These are phyloP conservation scores for Dactylorhiza incarnata DNA, from an alignment of 106 monocot species.

Conservation along the genomic window DNA sequence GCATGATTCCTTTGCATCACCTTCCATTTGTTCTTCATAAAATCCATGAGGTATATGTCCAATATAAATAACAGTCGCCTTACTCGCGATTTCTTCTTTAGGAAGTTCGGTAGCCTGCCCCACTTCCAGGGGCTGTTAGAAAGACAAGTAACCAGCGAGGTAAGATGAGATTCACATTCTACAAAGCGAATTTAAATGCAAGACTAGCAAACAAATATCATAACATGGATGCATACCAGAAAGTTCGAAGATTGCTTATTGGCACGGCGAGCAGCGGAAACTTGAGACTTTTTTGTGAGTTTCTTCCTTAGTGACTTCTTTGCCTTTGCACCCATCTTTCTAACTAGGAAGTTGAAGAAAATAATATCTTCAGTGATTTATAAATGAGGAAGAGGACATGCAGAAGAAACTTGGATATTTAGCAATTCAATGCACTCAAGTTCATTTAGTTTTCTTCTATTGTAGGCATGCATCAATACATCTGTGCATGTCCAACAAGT, in stretches of 20 bases:
- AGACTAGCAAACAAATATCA: neutral
- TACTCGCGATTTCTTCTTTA: conserved; percentile 25
- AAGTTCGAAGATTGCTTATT: conserved; percentile 44
- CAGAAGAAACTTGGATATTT: neutral
- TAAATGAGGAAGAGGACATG: neutral
- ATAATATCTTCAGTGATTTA: neutral
- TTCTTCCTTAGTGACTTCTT: conserved; percentile 69
- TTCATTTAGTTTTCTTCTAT: no score
- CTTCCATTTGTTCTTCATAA: conserved; percentile 96
- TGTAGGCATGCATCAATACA: no score
- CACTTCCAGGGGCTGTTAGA: conserved; percentile 63
- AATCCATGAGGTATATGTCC: conserved; percentile 98
- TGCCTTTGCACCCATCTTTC: conserved; percentile 63
- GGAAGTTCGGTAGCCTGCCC: conserved; percentile 24
- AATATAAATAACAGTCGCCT: conserved; percentile 66
- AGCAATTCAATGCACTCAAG: neutral
- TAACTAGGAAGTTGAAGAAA: neutral
- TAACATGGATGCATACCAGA: conserved; percentile 31
- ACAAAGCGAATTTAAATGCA: neutral
- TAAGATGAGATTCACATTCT: neutral
- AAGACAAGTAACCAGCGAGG: neutral
- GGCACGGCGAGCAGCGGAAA: conserved; percentile 19
- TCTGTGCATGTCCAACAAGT: no score
- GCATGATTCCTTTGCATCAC: conserved; percentile 12
- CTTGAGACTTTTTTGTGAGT: conserved; percentile 32